phyloP scores from a whole-genome alignment of 805 yeast species.

The Ogataea trehaloabstinens region DNA sequence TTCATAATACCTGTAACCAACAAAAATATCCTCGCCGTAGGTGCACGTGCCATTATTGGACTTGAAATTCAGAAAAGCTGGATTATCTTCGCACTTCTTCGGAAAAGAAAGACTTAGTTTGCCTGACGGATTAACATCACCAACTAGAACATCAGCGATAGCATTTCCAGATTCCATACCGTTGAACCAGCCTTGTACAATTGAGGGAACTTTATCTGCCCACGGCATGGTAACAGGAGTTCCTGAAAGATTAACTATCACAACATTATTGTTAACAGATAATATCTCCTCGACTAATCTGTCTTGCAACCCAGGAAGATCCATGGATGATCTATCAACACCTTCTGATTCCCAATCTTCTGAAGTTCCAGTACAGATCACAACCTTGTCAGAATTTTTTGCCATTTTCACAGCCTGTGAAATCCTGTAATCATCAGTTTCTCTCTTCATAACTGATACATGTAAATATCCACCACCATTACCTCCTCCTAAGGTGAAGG shows the following conservation, averaged over 20 bases:
- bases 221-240: slow-evolving; percentile 63
- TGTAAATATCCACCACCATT: slow-evolving; percentile 34
- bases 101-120: slow-evolving; percentile 59
- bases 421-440: slow-evolving; percentile 33
- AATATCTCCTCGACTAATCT: slow-evolving; percentile 44
- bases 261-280: slow-evolving; percentile 47
- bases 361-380: slow-evolving; percentile 50
- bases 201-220: slow-evolving; percentile 39
- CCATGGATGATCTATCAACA: slow-evolving; percentile 49
- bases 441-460: slow-evolving; percentile 19
- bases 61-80: slow-evolving; percentile 51
- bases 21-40: slow-evolving; percentile 66
- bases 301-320: slow-evolving; percentile 48
- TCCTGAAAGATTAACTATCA: slow-evolving; percentile 58
- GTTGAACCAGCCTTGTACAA: slow-evolving; percentile 56
- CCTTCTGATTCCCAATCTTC: slow-evolving; percentile 63
- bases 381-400: slow-evolving; percentile 48
- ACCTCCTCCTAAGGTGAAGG: slow-evolving; percentile 26
- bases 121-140: slow-evolving; percentile 61
- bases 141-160: slow-evolving; percentile 58
- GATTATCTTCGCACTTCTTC: slow-evolving; percentile 48
- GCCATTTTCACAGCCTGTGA: slow-evolving; percentile 48
- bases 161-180: slow-evolving; percentile 60
- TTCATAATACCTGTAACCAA: slow-evolving; percentile 64
- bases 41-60: slow-evolving; percentile 51